Evolutionary conservation across 2,329 filamentous ascomycete genomes (phyloP).

Genomic region (Penicillium sp.): DNA sequence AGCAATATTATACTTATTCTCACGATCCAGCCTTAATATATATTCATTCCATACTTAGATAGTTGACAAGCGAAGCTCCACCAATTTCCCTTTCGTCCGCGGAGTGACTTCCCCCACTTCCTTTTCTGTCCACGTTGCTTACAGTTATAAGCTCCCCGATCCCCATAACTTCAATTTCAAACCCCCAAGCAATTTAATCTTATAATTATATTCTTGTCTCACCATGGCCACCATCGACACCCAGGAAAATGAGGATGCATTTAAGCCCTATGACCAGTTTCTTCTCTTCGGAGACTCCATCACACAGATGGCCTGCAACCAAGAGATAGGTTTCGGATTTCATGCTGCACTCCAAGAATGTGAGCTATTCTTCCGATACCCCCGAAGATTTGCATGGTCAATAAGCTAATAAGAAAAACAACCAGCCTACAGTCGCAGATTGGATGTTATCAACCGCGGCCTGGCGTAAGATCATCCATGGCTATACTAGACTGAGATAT

Average conservation of each 20-base stretch:
- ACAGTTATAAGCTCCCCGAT: background rate
- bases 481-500: conserved; percentile 4
- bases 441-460: conserved; percentile 87
- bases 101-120: conserved; percentile 9
- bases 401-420: conserved; percentile 11
- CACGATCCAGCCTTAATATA: background rate
- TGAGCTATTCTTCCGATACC: conserved; percentile 41
- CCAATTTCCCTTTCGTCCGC: conserved; percentile 19
- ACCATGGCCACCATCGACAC: background rate
- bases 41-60: background rate
- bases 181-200: background rate
- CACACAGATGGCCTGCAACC: conserved; percentile 65
- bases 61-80: conserved; percentile 3
- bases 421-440: conserved; percentile 69
- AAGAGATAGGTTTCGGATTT: conserved; percentile 70
- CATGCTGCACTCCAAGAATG: conserved; percentile 68
- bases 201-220: background rate
- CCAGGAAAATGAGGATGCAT: conserved; percentile 7
- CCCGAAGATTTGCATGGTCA: background rate
- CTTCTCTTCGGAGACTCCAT: conserved; percentile 91
- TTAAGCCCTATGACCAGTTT: conserved; percentile 64
- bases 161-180: background rate
- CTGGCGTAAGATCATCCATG: conserved; percentile 54
- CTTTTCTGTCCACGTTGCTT: background rate
- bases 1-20: background rate